These are phyloP conservation scores for Botrytis medusae DNA, from an alignment of 2,329 filamentous ascomycete genomes.

Conservation along the genomic window DNA sequence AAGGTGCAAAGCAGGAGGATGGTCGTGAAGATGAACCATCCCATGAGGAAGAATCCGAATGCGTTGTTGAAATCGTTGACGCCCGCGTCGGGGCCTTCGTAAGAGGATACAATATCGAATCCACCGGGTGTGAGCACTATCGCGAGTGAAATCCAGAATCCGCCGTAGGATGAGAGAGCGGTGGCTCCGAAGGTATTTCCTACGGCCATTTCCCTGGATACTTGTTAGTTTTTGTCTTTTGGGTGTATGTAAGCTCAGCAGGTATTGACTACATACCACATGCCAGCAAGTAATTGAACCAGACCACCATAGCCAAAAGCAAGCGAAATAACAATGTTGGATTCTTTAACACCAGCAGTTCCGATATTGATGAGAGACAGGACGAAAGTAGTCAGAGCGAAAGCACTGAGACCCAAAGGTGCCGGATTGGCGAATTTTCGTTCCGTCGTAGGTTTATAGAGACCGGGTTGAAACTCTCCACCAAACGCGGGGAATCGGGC, in stretches of 20 bases:
- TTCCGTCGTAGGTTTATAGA: slow-evolving; percentile 52
- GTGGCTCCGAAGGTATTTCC: slow-evolving; percentile 65
- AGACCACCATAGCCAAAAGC: slow-evolving; percentile 65
- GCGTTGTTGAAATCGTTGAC: slow-evolving; percentile 46
- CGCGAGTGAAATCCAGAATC: slow-evolving; percentile 61
- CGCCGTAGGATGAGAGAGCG: slow-evolving; percentile 61
- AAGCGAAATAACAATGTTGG: slow-evolving; percentile 55
- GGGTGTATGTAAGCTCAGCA: no score
- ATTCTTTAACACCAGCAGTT: slow-evolving; percentile 46
- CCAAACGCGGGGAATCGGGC: slow-evolving; percentile 54
- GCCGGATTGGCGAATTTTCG: slow-evolving; percentile 61
- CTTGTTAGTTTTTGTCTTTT: neutral
- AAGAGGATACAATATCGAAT: slow-evolving; percentile 49
- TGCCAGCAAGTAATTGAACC: slow-evolving; percentile 66
- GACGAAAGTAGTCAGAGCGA: slow-evolving; percentile 63
- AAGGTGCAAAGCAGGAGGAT: slow-evolving; percentile 55
- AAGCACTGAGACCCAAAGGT: slow-evolving; percentile 58
- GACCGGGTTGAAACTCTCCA: slow-evolving; percentile 60
- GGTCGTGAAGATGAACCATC: slow-evolving; percentile 65
- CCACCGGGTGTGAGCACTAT: slow-evolving; percentile 59
- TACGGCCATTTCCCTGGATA: slow-evolving; percentile 58
- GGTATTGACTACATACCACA: slow-evolving; percentile 46
- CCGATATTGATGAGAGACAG: slow-evolving; percentile 58
- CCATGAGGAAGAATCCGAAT: slow-evolving; percentile 57
- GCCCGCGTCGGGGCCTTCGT: slow-evolving; percentile 33